Evolutionary conservation across 2,329 filamentous ascomycete species (phyloP).

Genomic region (Coleophoma cylindrospora): DNA sequence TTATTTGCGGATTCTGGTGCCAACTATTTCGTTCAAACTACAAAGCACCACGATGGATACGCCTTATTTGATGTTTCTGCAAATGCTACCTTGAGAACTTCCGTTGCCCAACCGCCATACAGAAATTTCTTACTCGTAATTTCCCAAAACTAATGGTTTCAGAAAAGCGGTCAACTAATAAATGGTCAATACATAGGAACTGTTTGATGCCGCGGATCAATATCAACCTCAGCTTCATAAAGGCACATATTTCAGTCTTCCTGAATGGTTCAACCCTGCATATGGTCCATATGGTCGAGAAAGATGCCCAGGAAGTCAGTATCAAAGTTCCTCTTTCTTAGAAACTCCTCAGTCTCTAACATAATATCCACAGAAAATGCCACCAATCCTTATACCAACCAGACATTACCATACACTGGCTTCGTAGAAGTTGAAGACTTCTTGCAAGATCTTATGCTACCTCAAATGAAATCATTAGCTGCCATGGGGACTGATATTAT

Average conservation of each 20-base stretch:
- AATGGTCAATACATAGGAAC: not conserved
- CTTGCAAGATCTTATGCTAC: conserved; percentile 34
- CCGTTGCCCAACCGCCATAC: conserved; percentile 17
- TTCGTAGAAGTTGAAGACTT: conserved; percentile 32
- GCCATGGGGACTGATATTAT: conserved; percentile 38
- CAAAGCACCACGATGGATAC: conserved; percentile 42
- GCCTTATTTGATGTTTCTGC: conserved; percentile 33
- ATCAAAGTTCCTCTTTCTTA: not conserved
- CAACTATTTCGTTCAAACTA: conserved; percentile 37
- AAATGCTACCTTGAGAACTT: conserved; percentile 15
- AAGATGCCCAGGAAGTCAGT: not conserved
- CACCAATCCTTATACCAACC: conserved; percentile 32
- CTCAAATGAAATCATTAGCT: conserved; percentile 38
- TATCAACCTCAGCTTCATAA: conserved; percentile 7
- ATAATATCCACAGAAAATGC: not conserved
- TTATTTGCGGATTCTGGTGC: conserved; percentile 45
- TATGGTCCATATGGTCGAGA: not conserved
- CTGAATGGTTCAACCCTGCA: conserved; percentile 31
- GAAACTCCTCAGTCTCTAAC: not conserved
- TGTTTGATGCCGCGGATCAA: conserved; percentile 8
- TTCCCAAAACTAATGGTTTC: not conserved
- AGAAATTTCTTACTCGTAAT: conserved; percentile 24
- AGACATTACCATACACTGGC: conserved; percentile 35
- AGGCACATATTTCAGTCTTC: conserved; percentile 6
- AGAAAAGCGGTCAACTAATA: not conserved